Evolutionary conservation across 192 early-diverging fungal genomes (phyloP).

Genomic region (Umbelopsis sp.): DNA sequence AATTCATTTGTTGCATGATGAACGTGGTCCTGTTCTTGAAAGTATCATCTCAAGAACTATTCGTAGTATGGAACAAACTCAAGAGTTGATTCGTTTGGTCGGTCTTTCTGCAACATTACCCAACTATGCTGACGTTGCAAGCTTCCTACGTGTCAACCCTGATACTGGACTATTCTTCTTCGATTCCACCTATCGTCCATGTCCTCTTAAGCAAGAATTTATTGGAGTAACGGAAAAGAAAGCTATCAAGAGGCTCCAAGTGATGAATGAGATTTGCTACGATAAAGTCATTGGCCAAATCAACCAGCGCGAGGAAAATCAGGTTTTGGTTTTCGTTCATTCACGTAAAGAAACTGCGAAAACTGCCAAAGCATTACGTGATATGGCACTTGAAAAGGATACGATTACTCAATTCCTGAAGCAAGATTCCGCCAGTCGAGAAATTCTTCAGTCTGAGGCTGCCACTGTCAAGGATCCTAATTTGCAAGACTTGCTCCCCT

Average conservation of each 20-base stretch:
- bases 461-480: slow-evolving; percentile 82
- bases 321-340: slow-evolving; percentile 99
- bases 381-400: slow-evolving; percentile 91
- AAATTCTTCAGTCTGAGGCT: slow-evolving; percentile 83
- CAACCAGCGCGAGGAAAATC: slow-evolving; percentile 69
- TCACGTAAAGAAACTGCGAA: slow-evolving; percentile 98
- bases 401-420: slow-evolving; percentile 81
- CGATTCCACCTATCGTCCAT: slow-evolving; percentile 92
- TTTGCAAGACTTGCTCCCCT: slow-evolving; percentile 80
- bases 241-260: slow-evolving; percentile 57
- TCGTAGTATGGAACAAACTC: slow-evolving; percentile 80
- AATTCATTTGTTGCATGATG: slow-evolving; percentile 96
- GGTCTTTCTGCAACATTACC: slow-evolving; percentile 98
- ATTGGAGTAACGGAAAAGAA: slow-evolving; percentile 91
- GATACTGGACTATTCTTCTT: slow-evolving; percentile 96
- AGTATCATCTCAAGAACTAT: slow-evolving; percentile 94
- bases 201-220: slow-evolving; percentile 96
- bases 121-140: slow-evolving; percentile 95
- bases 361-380: slow-evolving; percentile 84
- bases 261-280: slow-evolving; percentile 87
- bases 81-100: slow-evolving; percentile 94
- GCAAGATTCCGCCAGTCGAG: slow-evolving; percentile 81
- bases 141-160: slow-evolving; percentile 92
- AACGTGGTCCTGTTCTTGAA: slow-evolving; percentile 95
- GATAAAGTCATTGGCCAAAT: slow-evolving; percentile 78